Percentiles rank a stretch among this genome's conserved stretches.
Evolutionary conservation across 768 basidiomycete species (phyloP).

Genomic region (Boletus pseudo-olivaceus): DNA sequence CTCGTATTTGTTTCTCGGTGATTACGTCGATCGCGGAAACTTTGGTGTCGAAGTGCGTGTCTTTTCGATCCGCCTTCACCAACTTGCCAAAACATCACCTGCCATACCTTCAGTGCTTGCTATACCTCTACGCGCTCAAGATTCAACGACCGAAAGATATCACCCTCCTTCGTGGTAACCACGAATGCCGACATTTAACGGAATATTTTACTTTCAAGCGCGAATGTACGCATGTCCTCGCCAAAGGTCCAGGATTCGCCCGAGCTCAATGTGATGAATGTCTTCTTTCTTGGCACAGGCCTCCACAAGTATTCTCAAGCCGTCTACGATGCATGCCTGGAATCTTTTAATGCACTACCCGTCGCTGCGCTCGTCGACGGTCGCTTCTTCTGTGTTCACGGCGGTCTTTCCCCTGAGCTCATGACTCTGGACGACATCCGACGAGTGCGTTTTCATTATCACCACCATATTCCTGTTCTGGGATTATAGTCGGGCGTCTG

Average conservation of each 20-base stretch:
- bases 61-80: background rate
- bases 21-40: slow-evolving; percentile 96
- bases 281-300: slow-evolving; percentile 17
- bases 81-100: background rate
- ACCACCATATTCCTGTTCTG: background rate
- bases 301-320: slow-evolving; percentile 30
- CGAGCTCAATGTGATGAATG: slow-evolving; percentile 4
- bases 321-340: slow-evolving; percentile 91
- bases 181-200: slow-evolving; percentile 95
- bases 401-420: slow-evolving; percentile 88
- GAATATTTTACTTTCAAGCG: slow-evolving; percentile 98
- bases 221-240: slow-evolving; percentile 64
- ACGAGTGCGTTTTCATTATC: slow-evolving; percentile 41
- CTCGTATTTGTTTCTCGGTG: slow-evolving; percentile 89
- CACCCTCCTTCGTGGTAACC: slow-evolving; percentile 87
- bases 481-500: background rate
- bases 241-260: slow-evolving; percentile 1
- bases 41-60: slow-evolving; percentile 71
- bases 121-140: slow-evolving; percentile 93
- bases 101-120: slow-evolving; percentile 56
- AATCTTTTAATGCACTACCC: slow-evolving; percentile 87
- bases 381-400: slow-evolving; percentile 97
- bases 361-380: slow-evolving; percentile 89
- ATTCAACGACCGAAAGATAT: slow-evolving; percentile 83
- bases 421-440: slow-evolving; percentile 72